Percentiles rank a stretch among this genome's conserved stretches.
These are phyloP conservation scores for Termitomyces sp. DNA, from an alignment of 768 basidiomycete species.

Conservation along the genomic window DNA sequence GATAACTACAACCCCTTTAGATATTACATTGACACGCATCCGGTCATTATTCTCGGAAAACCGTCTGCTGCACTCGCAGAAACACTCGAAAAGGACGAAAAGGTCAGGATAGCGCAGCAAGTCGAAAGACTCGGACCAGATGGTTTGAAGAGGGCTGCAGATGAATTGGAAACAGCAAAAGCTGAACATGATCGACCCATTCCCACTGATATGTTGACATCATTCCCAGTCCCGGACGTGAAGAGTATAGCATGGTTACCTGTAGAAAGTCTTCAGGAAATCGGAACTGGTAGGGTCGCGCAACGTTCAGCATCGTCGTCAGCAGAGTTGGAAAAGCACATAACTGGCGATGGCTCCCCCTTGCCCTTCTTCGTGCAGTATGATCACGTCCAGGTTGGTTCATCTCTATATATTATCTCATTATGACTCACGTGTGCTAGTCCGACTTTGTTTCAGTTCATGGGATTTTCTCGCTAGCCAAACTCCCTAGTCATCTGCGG, in stretches of 20 bases:
- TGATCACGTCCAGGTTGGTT: slow-evolving; percentile 77
- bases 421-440: slow-evolving; percentile 29
- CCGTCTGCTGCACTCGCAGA: slow-evolving; percentile 83
- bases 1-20: slow-evolving; percentile 31
- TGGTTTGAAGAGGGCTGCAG: slow-evolving; percentile 67
- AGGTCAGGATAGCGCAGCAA: slow-evolving; percentile 66
- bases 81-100: slow-evolving; percentile 76
- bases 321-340: slow-evolving; percentile 49
- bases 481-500: slow-evolving; percentile 67
- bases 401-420: background rate
- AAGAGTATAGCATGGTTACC: slow-evolving; percentile 92
- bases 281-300: slow-evolving; percentile 39
- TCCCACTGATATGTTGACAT: slow-evolving; percentile 71
- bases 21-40: slow-evolving; percentile 70
- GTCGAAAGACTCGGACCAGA: slow-evolving; percentile 67
- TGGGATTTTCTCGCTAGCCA: slow-evolving; percentile 71
- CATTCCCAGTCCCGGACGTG: slow-evolving; percentile 89
- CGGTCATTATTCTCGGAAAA: slow-evolving; percentile 76
- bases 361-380: slow-evolving; percentile 91
- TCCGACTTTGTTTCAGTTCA: slow-evolving; percentile 89
- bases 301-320: slow-evolving; percentile 20
- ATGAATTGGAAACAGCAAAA: slow-evolving; percentile 76
- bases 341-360: slow-evolving; percentile 59
- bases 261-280: slow-evolving; percentile 57
- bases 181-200: slow-evolving; percentile 80